Base-by-base conservation (phyloP, 2,329 filamentous ascomycete species). In the Akanthomyces uredinophilus region DNA sequence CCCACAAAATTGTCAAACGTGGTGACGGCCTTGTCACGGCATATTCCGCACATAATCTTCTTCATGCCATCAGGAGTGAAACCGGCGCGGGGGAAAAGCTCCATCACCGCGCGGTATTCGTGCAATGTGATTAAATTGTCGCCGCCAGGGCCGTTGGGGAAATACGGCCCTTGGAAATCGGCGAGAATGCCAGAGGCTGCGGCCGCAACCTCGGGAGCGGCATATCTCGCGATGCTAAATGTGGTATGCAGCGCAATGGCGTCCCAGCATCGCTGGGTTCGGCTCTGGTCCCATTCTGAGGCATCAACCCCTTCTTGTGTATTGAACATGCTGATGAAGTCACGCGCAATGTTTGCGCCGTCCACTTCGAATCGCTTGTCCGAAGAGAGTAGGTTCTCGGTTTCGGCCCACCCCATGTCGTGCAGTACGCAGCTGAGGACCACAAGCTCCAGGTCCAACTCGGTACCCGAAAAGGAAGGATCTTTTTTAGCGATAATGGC, bases 301-400 rank as follows among this genome's bases (percentile, higher is more conserved):
- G 44, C 47, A 10, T 24, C 37, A 13, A 14, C 13, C 11, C 8
- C 35, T 3, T 60, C 37, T 2, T 41, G 24, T 2, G 20, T 11
- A 2, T 14, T 49, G 20, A 44, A 52, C 3, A 20, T 35, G 37
- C 43, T 22, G 11, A 65, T 39, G 16, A 66, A 66, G 3, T 55
- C 43, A 1, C 44, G 52, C 10, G 65, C 64, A 14, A 65, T 59
- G 37, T 65, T 63, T 5, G 65, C 65, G 4, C 64, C 65, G 29
- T 66, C 65, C 1, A 66, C 65, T 20, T 66, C 64, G 32, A 66
- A 66, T 5, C 64, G 58, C 10, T 51, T 65, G 18, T 65, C 64
- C 1, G 44, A 14, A 7, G 62, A 62, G 13, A 63, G 24, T 10
- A 64, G 41, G 18, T 51, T 22, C 8, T 60, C 44, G 2, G 60